Conservation (phyloP, 2,329 filamentous ascomycete species). For the Monosporascus sp. region DNA sequence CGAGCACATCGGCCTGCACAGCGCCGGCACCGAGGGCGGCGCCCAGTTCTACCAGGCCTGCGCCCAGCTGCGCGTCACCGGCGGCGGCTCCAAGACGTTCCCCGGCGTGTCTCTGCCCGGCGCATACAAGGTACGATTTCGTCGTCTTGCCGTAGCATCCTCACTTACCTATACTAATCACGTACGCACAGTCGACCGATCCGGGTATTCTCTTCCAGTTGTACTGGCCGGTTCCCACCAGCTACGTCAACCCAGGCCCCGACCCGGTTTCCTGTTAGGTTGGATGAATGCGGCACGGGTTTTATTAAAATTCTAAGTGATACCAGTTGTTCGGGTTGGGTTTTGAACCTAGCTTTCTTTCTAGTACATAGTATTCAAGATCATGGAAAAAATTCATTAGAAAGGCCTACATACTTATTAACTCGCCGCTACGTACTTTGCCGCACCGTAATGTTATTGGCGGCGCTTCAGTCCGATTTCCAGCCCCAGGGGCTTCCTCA, state of each 20-base stretch:
- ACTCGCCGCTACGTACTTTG: too few relatives aligned
- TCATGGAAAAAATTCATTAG: too few relatives aligned
- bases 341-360: too few relatives aligned
- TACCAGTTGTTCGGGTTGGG: too few relatives aligned
- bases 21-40: conserved; percentile 19
- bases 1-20: conserved; percentile 30
- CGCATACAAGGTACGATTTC: conserved; percentile 17
- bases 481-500: conserved; percentile 72
- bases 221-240: conserved; percentile 23
- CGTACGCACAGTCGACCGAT: conserved; percentile 14
- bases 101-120: conserved; percentile 22
- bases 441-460: too few relatives aligned
- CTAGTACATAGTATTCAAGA: too few relatives aligned
- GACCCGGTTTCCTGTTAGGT: conserved; percentile 7
- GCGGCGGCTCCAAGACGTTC: conserved; percentile 25
- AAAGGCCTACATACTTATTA: too few relatives aligned
- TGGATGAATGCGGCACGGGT: not conserved
- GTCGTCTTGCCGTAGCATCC: not conserved
- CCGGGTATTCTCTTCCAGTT: conserved; percentile 23
- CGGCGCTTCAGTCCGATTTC: conserved; percentile 58
- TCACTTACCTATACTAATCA: not conserved
- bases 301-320: too few relatives aligned
- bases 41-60: conserved; percentile 29
- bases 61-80: conserved; percentile 24
- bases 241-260: conserved; percentile 22